Evolutionary conservation across 2,329 filamentous ascomycete species (phyloP), one percentile per base, ranked within the genome.

Genomic region (Colletotrichum acutatum): DNA sequence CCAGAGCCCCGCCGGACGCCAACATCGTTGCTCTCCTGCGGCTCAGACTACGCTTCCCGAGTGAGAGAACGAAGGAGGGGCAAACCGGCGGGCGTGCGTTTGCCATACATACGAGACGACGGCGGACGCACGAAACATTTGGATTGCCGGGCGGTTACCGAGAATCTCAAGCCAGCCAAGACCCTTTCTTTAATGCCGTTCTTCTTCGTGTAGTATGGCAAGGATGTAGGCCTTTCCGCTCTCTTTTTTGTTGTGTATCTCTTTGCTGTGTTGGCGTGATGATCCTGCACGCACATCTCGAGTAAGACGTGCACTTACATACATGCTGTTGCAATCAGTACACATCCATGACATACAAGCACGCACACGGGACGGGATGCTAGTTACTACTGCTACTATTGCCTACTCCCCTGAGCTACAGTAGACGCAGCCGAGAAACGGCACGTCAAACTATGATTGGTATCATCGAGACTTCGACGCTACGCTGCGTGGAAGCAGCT

Each of bases 101-200:
- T 46, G 34, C 12, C 12, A 64, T 56, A 46, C 46, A 69, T 24
- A 64, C 53, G 70, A 72, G 59, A 72, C 66, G 30, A 59, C 59
- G 53, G 54, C 59, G 22, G 19, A 12, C 30, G 68, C 49, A 32
- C 49, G 54, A 62, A 24, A 68, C 57, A 14, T 58, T 69, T 53
- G 52, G n/a, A n/a, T 28, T 53, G 53, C 58, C 59, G 24, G n/a
- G 52, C 24, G 8, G 49, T 19, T 26, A 8, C 32, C 14, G 26
- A 32, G 24, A 22, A 32, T 59, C 24, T 24, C 11, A n/a, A 46
- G 42, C 9, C 16, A 19, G 42, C 42, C 42, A 46, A 46, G 42
- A 46, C 19, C 32, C 32, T 32, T 32, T 32, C 32, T 4, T 46
- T n/a, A 19, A 19, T 46, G 19, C 42, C 28, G 34, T 53, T 46